Base-by-base conservation (phyloP, 1,139 yeast species). In the Martiniozyma asiatica region DNA sequence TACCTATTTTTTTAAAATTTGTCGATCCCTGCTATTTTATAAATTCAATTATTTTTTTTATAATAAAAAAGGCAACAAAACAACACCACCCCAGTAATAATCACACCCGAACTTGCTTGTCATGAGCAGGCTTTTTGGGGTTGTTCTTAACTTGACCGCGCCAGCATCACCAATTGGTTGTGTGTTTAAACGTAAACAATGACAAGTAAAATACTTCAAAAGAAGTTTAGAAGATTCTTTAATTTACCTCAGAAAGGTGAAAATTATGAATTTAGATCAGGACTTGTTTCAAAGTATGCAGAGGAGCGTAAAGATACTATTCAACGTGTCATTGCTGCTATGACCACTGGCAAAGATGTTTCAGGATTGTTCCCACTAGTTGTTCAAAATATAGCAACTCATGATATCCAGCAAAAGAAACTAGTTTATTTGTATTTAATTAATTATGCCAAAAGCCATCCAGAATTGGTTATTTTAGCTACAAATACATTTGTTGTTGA, bases 291-390 rank as follows among this genome's bases (percentile, higher is more conserved):
- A 10, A 97, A 84, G 55, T 92, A 84, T 56, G 93, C 95, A 25
- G 77, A 73, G 44, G 96, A 92, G 44, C 64, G 95, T 38, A 92
- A 89, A 53, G 98, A 92, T 55, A 94, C 98, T 17, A 92, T 92
- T 43, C 94, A 87, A 56, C 66, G 95, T 35, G 94, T 94, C 15
- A 92, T 92, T 48, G 94, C 92, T 36, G 97, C 96, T 38, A 92
- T 92, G 99, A 92, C 98, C 0, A 72, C 87, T 20, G 98, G 98
- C n/a, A 92, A 92, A 52, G 98, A 92, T 55, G 97, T 92, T 18
- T 81, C 94, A 9, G 73, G 93, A 1, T 64, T 92, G 37, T 92
- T 92, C 45, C 98, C 99, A 1, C 97, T 92, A 53, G 94, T 92
- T 20, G 62, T 92, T 54, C 92, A 92, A 59, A 92, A 92, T 55